Evolutionary conservation across 345 rosid species (phyloP).

Genomic region (Eucalyptus sp.): DNA sequence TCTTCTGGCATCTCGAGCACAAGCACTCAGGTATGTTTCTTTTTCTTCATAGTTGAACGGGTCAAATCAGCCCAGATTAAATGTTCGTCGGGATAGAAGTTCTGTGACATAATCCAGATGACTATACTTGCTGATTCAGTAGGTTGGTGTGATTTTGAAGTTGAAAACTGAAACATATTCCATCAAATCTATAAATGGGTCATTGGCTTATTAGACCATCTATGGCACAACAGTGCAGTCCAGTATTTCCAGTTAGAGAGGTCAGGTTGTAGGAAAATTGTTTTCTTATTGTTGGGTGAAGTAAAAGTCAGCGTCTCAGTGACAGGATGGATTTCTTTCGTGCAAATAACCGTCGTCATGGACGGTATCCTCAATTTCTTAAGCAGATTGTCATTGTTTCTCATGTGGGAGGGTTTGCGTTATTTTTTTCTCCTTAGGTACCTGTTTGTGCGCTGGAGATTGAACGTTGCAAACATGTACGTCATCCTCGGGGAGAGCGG

Average conservation of each 20-base stretch:
- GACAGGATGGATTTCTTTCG: background rate
- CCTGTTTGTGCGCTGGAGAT: constrained; percentile 89
- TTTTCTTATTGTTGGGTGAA: background rate
- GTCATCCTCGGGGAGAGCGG: constrained; percentile 81
- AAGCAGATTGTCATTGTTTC: background rate
- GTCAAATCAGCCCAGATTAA: background rate
- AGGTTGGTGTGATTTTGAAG: background rate
- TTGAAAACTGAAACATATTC: background rate
- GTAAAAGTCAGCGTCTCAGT: background rate
- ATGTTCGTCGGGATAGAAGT: background rate
- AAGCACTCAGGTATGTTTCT: constrained; percentile 64
- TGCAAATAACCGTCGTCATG: background rate
- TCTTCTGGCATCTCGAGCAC: constrained; percentile 90
- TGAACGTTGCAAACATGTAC: constrained; percentile 76
- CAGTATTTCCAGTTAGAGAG: background rate
- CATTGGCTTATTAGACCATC: background rate
- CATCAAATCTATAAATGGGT: background rate
- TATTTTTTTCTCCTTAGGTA: constrained; percentile 23
- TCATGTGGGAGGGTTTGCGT: background rate
- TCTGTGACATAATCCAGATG: background rate
- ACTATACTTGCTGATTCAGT: background rate
- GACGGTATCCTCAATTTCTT: background rate
- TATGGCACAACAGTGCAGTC: background rate
- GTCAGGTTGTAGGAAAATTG: background rate
- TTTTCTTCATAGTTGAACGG: background rate